Base-by-base conservation (phyloP, 2,329 filamentous ascomycete genomes). In the Fusarium cicatricum region DNA sequence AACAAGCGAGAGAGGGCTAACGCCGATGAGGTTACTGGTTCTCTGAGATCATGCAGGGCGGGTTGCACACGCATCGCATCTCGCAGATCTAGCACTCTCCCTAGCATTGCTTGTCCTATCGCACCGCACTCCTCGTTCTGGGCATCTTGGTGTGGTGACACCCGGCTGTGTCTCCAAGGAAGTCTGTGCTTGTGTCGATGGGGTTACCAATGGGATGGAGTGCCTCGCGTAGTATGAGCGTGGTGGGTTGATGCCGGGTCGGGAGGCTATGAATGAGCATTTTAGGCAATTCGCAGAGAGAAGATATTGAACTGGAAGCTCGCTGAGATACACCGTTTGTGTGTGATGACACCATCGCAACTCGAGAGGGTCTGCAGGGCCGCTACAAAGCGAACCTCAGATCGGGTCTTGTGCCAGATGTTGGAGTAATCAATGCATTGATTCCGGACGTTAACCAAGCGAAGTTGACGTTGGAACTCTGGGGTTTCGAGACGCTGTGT, bases 41-140 rank as follows among this genome's bases (percentile, higher is more conserved):
- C 53, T 64, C 58, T 62, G 42, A 69, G 67, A 69, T 69, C 57
- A 69, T 69, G 67, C 66, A 69, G 60, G 55, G 65, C 58, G 53
- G 55, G 65, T 68, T 32, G 57, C 59, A 69, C 67, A 52, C 56
- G 53, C 52, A 58, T 62, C 37, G 47, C 61, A 53, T 58, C 54
- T 67, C 46, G 63, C 57, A 68, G 66, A 69, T 69, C 67, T 65
- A 61, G 58, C 61, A 62, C 56, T 39, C 56, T 54, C 41, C 58
- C 65, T 55, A 60, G 57, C 52, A 54, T 62, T 46, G 52, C 50
- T 46, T 44, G 26, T 44, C 61, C 54, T 53, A 47, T 52, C 58
- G 54, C 53, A 51, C 48, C 29, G 31, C 41, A 29, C 57, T 52
- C 37, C 56, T 49, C 54, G 50, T 56, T 56, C 51, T 37, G 37